These are phyloP conservation scores for Syzygium grande DNA, from an alignment of 345 rosid genomes.

Conservation along the genomic window DNA sequence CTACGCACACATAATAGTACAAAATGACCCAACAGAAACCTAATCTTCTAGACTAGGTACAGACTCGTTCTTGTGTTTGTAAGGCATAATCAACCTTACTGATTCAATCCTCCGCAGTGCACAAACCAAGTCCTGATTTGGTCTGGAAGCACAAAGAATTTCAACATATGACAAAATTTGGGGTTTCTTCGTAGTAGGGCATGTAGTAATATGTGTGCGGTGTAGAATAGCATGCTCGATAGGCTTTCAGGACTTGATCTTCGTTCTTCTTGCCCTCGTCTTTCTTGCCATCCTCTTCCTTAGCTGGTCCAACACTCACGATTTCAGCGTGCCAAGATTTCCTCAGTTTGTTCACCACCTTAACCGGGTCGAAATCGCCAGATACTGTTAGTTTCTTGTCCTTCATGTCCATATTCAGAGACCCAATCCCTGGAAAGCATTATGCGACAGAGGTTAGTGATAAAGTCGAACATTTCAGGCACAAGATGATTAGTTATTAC, in stretches of 20 bases:
- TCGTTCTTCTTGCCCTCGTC: background rate
- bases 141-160: background rate
- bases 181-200: background rate
- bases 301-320: background rate
- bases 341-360: constrained; percentile 4
- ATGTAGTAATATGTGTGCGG: background rate
- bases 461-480: background rate
- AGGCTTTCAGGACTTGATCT: background rate
- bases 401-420: background rate
- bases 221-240: background rate
- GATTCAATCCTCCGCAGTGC: background rate
- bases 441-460: background rate
- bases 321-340: background rate
- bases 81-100: background rate
- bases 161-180: background rate
- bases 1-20: background rate
- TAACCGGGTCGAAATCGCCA: constrained; percentile 1
- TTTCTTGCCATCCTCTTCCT: background rate
- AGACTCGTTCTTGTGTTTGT: background rate
- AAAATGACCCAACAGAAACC: background rate
- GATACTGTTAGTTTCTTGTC: constrained; percentile 3
- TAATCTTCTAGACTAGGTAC: background rate
- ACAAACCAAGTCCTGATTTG: background rate
- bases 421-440: background rate
- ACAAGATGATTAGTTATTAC: background rate